phyloP scores from a whole-genome alignment of 768 basidiomycete genomes.

The Boletus pseudo-olivaceus region DNA sequence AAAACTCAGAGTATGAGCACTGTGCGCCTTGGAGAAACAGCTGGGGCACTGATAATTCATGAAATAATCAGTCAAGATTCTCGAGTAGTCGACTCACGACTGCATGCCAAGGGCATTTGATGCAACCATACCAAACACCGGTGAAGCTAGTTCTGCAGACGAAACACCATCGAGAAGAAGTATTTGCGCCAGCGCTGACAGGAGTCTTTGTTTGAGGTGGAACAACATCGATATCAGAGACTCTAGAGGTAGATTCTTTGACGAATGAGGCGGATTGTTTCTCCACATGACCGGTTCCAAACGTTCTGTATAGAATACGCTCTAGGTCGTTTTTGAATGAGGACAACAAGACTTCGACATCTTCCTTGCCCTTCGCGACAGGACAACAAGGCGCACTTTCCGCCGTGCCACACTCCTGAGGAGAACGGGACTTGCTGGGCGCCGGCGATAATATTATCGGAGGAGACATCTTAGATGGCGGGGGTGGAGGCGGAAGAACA shows the following conservation, averaged over 20 bases:
- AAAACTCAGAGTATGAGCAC: constrained; percentile 30
- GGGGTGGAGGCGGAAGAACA: constrained; percentile 14
- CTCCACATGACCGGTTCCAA: constrained; percentile 24
- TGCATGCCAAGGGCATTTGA: constrained; percentile 31
- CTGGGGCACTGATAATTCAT: constrained; percentile 21
- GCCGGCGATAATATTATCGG: not conserved
- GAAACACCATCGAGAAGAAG: constrained; percentile 26
- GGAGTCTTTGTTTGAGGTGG: not conserved
- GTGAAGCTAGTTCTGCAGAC: constrained; percentile 26
- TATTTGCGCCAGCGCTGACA: not conserved
- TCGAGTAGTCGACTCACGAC: constrained; percentile 21
- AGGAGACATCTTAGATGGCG: constrained; percentile 2
- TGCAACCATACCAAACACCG: constrained; percentile 30
- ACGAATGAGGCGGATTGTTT: not conserved
- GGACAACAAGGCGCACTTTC: constrained; percentile 38
- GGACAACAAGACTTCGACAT: constrained; percentile 44
- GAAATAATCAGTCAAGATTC: not conserved
- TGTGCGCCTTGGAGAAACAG: constrained; percentile 28
- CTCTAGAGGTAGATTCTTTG: not conserved
- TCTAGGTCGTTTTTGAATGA: constrained; percentile 57
- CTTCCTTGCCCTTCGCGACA: constrained; percentile 43
- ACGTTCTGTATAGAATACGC: constrained; percentile 37
- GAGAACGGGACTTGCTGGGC: not conserved
- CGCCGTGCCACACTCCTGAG: not conserved
- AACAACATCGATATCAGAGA: not conserved